Conservation (phyloP, 139 green algal genomes). For the Chlorella sorokiniana region DNA sequence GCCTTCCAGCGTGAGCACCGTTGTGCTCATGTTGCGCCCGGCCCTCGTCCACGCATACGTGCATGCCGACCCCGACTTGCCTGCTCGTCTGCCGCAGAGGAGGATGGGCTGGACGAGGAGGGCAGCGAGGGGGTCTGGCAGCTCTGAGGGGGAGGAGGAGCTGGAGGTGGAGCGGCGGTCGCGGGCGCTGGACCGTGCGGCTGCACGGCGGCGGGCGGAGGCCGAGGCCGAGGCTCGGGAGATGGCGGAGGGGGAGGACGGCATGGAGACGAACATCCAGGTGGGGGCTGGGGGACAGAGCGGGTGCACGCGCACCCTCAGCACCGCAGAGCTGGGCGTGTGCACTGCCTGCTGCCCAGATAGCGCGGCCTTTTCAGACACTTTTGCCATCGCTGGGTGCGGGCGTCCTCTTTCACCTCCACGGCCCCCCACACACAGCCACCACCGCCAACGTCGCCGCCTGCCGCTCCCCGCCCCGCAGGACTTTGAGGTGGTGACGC, state of each 20-base stretch:
- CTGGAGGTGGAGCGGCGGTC: slow-evolving; percentile 64
- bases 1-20: neutral
- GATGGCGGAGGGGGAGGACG: slow-evolving; percentile 51
- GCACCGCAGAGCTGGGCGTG: too few relatives aligned
- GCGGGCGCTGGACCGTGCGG: slow-evolving; percentile 53
- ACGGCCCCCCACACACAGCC: neutral
- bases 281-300: slow-evolving; percentile 20
- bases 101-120: slow-evolving; percentile 31
- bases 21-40: neutral
- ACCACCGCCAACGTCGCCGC: neutral
- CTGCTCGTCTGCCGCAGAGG: neutral
- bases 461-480: neutral
- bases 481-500: slow-evolving; percentile 50
- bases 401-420: neutral
- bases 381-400: neutral
- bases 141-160: slow-evolving; percentile 26
- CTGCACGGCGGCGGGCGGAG: slow-evolving; percentile 41
- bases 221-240: slow-evolving; percentile 64
- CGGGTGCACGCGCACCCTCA: neutral
- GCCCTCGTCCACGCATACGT: neutral
- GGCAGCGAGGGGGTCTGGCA: slow-evolving; percentile 29
- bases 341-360: neutral
- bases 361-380: neutral
- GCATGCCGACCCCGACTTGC: neutral
- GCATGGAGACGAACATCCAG: slow-evolving; percentile 72